Evolutionary conservation across 208 protist genomes (phyloP).

Genomic region (Leishmania major): DNA sequence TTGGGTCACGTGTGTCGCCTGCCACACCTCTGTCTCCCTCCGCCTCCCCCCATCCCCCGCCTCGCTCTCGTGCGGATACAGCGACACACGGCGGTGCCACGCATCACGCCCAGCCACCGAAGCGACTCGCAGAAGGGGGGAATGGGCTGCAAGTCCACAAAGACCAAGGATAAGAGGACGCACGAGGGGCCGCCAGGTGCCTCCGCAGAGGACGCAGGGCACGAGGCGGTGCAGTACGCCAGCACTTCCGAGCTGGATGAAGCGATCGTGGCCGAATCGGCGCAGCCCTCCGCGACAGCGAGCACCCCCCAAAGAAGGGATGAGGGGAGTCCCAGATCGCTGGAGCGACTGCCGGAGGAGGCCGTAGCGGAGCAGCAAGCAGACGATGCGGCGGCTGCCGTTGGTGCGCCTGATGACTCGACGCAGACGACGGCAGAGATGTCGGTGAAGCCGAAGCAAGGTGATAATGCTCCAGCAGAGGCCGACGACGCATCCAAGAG

Average conservation of each 20-base stretch:
- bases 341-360: neutral
- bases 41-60: no score
- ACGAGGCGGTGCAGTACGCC: neutral
- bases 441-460: neutral
- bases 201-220: neutral
- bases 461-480: neutral
- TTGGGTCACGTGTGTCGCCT: no score
- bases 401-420: neutral
- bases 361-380: neutral
- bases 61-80: no score
- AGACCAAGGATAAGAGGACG: constrained; percentile 20
- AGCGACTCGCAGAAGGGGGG: neutral
- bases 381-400: neutral
- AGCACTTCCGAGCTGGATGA: neutral
- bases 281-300: neutral
- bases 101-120: no score
- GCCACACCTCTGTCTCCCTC: no score
- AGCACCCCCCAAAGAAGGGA: neutral
- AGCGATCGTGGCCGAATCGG: constrained; percentile 3
- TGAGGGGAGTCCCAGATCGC: neutral
- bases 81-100: no score
- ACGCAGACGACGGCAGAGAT: neutral
- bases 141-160: constrained; percentile 34
- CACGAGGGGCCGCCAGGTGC: neutral
- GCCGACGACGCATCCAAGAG: neutral